Conservation (phyloP, 2,329 filamentous ascomycete genomes). For the Chrysosporium keratinophilum region DNA sequence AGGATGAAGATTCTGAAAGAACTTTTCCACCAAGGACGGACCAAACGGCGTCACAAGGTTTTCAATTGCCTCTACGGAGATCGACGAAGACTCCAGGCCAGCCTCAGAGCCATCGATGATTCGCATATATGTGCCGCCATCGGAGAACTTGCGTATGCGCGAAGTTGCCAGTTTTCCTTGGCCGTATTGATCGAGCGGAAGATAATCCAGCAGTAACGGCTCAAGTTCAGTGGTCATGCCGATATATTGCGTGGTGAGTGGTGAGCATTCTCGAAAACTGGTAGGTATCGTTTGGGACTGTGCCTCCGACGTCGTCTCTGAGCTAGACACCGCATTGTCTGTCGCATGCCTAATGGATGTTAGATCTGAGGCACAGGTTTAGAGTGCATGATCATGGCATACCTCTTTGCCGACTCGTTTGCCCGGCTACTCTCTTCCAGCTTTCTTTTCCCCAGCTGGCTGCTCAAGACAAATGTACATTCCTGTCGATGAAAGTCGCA, state of each 20-base stretch:
- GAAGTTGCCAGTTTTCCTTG: constrained; percentile 29
- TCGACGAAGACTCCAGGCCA: constrained; percentile 22
- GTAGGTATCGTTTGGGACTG: neutral
- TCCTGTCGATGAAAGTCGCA: constrained; percentile 38
- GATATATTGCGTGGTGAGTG: constrained; percentile 33
- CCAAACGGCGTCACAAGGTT: constrained; percentile 36
- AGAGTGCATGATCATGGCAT: constrained; percentile 5
- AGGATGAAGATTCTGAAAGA: constrained; percentile 36
- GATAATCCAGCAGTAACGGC: constrained; percentile 31
- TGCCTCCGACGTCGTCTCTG: neutral
- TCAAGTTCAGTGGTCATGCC: constrained; percentile 36
- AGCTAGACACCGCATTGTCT: neutral
- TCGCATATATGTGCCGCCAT: constrained; percentile 35
- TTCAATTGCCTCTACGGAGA: constrained; percentile 34
- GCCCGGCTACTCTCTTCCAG: constrained; percentile 25
- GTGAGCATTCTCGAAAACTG: neutral
- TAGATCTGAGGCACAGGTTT: neutral
- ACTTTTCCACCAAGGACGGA: constrained; percentile 36
- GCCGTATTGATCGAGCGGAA: constrained; percentile 33
- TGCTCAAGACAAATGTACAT: constrained; percentile 32
- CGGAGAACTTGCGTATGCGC: constrained; percentile 30
- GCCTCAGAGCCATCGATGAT: constrained; percentile 25
- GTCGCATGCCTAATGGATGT: constrained; percentile 7
- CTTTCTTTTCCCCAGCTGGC: constrained; percentile 32
- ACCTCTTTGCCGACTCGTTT: constrained; percentile 30